Evolutionary conservation across 305 asterid genomes (phyloP), one percentile per base, ranked within the genome.

Genomic region (Rubia peregrina): DNA sequence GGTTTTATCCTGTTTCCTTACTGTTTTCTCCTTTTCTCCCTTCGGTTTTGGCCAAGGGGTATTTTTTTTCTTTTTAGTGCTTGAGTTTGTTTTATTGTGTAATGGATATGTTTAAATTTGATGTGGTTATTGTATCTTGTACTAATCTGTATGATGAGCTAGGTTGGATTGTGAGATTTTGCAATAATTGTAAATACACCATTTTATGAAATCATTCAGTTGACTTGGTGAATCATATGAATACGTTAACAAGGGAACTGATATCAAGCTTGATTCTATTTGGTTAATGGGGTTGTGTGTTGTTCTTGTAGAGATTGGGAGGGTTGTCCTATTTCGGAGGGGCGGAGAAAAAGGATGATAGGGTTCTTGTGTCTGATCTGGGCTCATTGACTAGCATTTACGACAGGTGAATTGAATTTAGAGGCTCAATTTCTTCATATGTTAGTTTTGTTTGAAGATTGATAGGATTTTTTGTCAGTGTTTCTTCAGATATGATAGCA

Each of bases 31-130:
- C 26, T 24, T 24, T 24, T 24, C 26, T 24, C 26, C 26, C 70
- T 94, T 94, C 81, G 98, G 98, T 65, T 94, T 94, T 76, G 98
- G 98, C n/a, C 88, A 84, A 92, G 98, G 98, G 93, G 98, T 90
- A 85, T 60, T 83, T 49, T 19, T 49, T 49, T 16, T 12, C 26
- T 46, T 46, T 13, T 46, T 13, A 33, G n/a, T 46, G 53, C 53
- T 46, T 48, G 55, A 14, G 0, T 51, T 51, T 51, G 59, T 6
- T 51, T 51, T 21, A 51, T 51, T 51, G 59, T 51, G 24, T 17
- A 16, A 22, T 51, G 1, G n/a, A 46, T 46, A 46, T 46, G 53
- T 48, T 48, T 51, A 19, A 5, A 51, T 51, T 48, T 51, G 59
- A 51, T 17, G 36, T 33, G 5, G 36, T 33, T 33, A 33, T 33